Conservation (phyloP, 73 alveolate genomes). For the Paramecium tetraurelia region DNA sequence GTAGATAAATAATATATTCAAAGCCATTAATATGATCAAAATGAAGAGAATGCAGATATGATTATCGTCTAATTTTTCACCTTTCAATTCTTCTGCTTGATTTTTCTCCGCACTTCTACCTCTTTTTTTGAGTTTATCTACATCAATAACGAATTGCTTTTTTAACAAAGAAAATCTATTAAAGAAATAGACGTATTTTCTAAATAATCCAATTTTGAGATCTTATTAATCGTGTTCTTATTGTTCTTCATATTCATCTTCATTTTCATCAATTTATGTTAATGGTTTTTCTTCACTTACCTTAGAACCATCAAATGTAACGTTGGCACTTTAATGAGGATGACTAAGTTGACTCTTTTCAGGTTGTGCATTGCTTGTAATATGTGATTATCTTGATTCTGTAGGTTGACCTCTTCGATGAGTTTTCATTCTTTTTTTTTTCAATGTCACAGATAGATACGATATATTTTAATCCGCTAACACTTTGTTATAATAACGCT, state of each 20-base stretch:
- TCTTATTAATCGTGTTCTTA: background rate
- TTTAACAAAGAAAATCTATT: constrained; percentile 26
- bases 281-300: background rate
- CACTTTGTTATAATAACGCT: background rate
- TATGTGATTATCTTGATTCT: background rate
- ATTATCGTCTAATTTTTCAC: constrained; percentile 24
- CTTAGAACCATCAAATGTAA: background rate
- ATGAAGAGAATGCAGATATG: background rate
- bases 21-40: background rate
- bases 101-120: background rate
- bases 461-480: background rate
- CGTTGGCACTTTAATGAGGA: background rate
- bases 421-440: background rate
- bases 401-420: background rate
- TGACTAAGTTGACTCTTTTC: background rate
- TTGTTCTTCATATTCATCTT: background rate
- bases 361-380: background rate
- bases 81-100: background rate
- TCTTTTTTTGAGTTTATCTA: background rate
- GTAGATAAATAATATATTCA: background rate
- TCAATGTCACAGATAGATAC: background rate
- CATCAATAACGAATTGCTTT: background rate
- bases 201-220: background rate
- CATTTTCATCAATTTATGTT: background rate
- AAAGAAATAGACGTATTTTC: background rate